A percentile compares a stretch with the other conserved stretches of the same genome.
Conservation (phyloP, 2,329 filamentous ascomycete species). For the Aspergillus ruber region DNA sequence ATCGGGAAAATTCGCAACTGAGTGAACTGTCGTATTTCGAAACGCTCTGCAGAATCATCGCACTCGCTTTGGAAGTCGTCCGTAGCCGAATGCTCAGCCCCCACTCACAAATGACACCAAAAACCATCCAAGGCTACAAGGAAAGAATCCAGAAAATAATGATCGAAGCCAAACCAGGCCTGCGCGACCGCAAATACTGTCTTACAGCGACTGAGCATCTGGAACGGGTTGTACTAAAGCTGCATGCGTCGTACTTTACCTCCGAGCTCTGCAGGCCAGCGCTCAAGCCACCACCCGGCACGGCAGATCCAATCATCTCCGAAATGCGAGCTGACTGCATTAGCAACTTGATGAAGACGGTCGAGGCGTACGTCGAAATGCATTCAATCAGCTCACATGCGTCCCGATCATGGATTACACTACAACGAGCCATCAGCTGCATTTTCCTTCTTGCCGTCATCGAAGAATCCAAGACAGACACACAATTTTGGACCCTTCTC, state of each 20-base stretch:
- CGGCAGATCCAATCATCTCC: conserved; percentile 32
- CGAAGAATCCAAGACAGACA: conserved; percentile 38
- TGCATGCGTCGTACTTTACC: conserved; percentile 57
- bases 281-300: conserved; percentile 46
- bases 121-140: conserved; percentile 51
- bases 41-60: conserved; percentile 52
- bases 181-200: conserved; percentile 48
- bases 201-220: conserved; percentile 44
- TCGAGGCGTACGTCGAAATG: conserved; percentile 57
- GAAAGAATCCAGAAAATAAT: conserved; percentile 53
- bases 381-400: conserved; percentile 37
- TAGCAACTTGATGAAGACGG: conserved; percentile 48
- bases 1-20: conserved; percentile 41
- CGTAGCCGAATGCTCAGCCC: conserved; percentile 51
- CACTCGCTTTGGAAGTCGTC: conserved; percentile 51
- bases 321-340: conserved; percentile 50
- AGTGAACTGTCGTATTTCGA: conserved; percentile 52
- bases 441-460: conserved; percentile 43
- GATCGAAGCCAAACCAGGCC: conserved; percentile 51
- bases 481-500: conserved; percentile 34
- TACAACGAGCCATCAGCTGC: conserved; percentile 43
- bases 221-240: conserved; percentile 54
- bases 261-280: conserved; percentile 58
- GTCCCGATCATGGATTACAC: conserved; percentile 41
- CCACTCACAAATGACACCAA: conserved; percentile 48